Base-by-base conservation (phyloP, 1,139 yeast species). In the Casaregolazyma suthepensis region DNA sequence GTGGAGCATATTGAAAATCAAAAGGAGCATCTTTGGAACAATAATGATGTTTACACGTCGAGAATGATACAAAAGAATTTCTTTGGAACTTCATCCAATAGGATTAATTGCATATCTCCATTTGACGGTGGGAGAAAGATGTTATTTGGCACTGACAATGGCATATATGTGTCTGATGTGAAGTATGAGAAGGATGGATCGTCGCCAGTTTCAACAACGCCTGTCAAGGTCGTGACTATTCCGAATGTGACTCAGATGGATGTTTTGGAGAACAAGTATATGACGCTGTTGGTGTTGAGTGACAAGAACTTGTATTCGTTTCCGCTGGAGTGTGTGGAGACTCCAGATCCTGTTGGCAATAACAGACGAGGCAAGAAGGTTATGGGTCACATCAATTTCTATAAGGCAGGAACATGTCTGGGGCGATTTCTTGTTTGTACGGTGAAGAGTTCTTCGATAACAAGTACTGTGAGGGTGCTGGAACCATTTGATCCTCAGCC, bases 71-170 rank as follows among this genome's bases (percentile, higher is more conserved):
- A 88, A 86, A 45, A 78, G 82, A 63, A 63, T 43, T 81, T 84
- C 64, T 91, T 91, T 69, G 83, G 79, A 58, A 74, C 75, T 48
- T 83, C 85, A 23, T 44, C 52, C 13, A 87, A 88, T 65, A 82
- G 85, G 59, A 89, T 93, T 61, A 90, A 88, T 65, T 90, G 98
- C 74, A 94, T 93, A 29, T 91, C 88, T 40, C 96, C 97, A 35
- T 85, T 91, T 67, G 96, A 93, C 65, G 97, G 97, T 54, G 98
- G 99, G 22, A 81, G 96, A 59, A 88, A 91, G 68, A 72, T 91
- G 60, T 70, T 93, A 48, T 91, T 88, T 64, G 98, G 98, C 49
- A 90, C 98, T 0, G 96, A 90, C 66, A 79, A 85, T 2, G 99
- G 99, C 9, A 83, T 93, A 6, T 94, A 87, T 78, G 82, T 89